These are phyloP conservation scores for Arthonia radiata DNA, from an alignment of 495 filamentous ascomycete genomes.

Conservation along the genomic window DNA sequence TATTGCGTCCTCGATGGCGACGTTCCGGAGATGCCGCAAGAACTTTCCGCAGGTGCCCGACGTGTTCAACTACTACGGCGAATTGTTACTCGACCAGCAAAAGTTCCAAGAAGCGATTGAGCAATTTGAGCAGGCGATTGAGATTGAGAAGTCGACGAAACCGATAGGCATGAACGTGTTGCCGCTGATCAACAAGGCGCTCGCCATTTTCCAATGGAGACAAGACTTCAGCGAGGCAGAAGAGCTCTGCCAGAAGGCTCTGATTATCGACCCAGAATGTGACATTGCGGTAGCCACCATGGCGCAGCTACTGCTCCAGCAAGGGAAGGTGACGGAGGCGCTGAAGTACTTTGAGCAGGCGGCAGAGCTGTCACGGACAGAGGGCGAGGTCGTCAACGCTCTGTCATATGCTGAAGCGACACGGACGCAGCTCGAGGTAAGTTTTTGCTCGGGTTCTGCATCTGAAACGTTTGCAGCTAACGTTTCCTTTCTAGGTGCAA, in stretches of 20 bases:
- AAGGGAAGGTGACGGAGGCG: conserved; percentile 87
- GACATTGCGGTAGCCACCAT: conserved; percentile 98
- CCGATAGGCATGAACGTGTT: conserved; percentile 90
- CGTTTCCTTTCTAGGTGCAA: conserved; percentile 31
- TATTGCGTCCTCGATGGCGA: conserved; percentile 91
- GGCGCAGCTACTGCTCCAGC: conserved; percentile 94
- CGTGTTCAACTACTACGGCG: conserved; percentile 98
- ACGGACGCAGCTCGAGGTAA: conserved; percentile 64
- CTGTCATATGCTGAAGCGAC: conserved; percentile 95
- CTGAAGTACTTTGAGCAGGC: conserved; percentile 94
- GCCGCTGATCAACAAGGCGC: conserved; percentile 92
- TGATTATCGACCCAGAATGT: conserved; percentile 96
- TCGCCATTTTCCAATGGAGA: conserved; percentile 95
- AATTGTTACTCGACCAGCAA: conserved; percentile 90
- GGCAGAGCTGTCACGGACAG: conserved; percentile 82
- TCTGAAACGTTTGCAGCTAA: conserved; percentile 4
- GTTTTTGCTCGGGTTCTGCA: not conserved
- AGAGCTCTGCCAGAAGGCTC: conserved; percentile 84
- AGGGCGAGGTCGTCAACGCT: conserved; percentile 87
- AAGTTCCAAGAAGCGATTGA: conserved; percentile 89
- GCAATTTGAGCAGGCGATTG: conserved; percentile 92
- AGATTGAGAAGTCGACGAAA: conserved; percentile 89
- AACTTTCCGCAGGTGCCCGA: conserved; percentile 91
- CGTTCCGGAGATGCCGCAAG: conserved; percentile 92
- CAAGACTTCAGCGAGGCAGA: conserved; percentile 86